Evolutionary conservation across 2,329 filamentous ascomycete species (phyloP).

Genomic region (Aspergillus eucalypticola): DNA sequence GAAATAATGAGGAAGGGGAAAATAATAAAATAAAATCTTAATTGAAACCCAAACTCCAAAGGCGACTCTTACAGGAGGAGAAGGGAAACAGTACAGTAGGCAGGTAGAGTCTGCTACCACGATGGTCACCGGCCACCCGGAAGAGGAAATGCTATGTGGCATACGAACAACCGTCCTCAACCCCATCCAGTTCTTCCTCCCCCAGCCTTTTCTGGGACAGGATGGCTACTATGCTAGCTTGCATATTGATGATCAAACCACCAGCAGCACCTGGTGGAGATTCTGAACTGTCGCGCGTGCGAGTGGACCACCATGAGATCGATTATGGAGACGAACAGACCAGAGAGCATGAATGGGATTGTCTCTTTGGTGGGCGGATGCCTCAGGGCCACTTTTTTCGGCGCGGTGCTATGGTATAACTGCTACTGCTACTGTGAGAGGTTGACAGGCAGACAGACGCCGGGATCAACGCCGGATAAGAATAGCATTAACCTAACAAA

Average conservation of each 20-base stretch:
- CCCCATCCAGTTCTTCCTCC: not conserved
- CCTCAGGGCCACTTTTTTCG: not conserved
- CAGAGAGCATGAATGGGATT: not conserved
- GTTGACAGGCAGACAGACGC: not conserved
- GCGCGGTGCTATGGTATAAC: not conserved
- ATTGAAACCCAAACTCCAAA: not conserved
- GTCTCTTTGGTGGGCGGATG: not conserved
- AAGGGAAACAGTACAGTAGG: not conserved
- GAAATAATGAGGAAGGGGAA: not conserved
- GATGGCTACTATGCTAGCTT: not conserved
- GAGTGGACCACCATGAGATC: constrained; percentile 6
- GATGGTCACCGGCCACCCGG: constrained; percentile 17
- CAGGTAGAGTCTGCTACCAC: not conserved
- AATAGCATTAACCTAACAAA: not conserved
- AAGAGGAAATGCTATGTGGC: constrained; percentile 9
- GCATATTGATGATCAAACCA: not conserved
- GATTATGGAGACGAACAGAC: not conserved
- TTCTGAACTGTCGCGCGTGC: constrained; percentile 13
- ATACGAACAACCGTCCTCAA: not conserved
- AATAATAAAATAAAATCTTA: not conserved
- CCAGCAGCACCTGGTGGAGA: constrained; percentile 9
- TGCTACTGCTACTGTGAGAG: not conserved
- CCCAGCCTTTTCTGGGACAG: constrained; percentile 4
- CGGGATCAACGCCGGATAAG: constrained; percentile 1
- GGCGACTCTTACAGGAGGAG: not conserved